Evolutionary conservation across 495 filamentous ascomycete genomes (phyloP).

Genomic region (Penicillium herquei): DNA sequence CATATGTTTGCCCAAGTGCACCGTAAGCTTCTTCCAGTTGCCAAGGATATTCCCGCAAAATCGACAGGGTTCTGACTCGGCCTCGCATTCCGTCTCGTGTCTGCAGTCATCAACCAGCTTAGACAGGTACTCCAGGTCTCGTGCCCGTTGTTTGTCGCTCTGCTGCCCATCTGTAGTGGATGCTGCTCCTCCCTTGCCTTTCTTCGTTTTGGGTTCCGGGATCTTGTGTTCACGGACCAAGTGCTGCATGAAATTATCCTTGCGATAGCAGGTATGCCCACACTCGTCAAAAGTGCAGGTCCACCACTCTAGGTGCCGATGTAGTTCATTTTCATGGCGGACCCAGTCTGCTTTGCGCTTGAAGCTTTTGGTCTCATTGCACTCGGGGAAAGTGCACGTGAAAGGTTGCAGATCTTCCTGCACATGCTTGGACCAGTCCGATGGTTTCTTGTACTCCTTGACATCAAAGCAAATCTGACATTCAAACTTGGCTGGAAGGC

Average conservation of each 20-base stretch:
- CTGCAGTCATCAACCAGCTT: constrained; percentile 77
- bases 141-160: constrained; percentile 44
- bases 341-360: constrained; percentile 99
- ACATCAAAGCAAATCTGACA: constrained; percentile 87
- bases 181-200: constrained; percentile 30
- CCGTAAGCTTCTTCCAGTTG: constrained; percentile 92
- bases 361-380: constrained; percentile 88
- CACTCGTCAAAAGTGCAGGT: constrained; percentile 79
- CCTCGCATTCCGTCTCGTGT: constrained; percentile 60
- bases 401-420: constrained; percentile 96
- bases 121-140: constrained; percentile 64
- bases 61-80: constrained; percentile 80
- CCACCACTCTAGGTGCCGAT: constrained; percentile 94
- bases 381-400: constrained; percentile 86
- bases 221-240: constrained; percentile 92
- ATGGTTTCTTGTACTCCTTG: constrained; percentile 91
- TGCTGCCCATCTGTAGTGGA: constrained; percentile 19
- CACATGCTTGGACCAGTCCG: constrained; percentile 97
- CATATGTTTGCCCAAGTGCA: constrained; percentile 96
- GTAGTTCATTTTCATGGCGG: constrained; percentile 89
- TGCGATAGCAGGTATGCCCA: constrained; percentile 80
- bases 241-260: constrained; percentile 95
- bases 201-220: constrained; percentile 65
- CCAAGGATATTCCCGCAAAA: constrained; percentile 84
- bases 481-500: constrained; percentile 87